A percentile compares a stretch with the other conserved stretches of the same genome.
phyloP scores from a whole-genome alignment of 192 early-diverging fungal species.

The Umbelopsis sp. region DNA sequence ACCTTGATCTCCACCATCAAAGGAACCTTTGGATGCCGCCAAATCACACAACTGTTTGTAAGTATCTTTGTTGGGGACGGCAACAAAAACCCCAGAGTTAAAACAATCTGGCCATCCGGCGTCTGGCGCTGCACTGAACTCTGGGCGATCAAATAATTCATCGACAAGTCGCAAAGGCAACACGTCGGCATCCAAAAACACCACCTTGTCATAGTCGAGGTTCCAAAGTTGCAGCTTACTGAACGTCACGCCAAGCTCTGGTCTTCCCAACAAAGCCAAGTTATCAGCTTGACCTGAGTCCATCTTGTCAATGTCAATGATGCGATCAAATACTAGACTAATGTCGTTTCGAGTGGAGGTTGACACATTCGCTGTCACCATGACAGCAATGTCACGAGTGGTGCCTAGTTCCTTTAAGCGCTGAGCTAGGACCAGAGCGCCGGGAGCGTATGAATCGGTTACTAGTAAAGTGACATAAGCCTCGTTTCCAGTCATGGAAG shows the following conservation, averaged over 20 bases:
- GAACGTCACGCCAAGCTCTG: constrained; percentile 86
- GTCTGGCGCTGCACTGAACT: constrained; percentile 88
- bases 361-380: constrained; percentile 69
- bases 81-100: constrained; percentile 94
- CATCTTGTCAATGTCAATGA: constrained; percentile 71
- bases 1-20: constrained; percentile 96
- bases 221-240: constrained; percentile 91
- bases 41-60: constrained; percentile 54
- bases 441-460: constrained; percentile 81
- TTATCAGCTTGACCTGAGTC: constrained; percentile 62
- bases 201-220: constrained; percentile 69
- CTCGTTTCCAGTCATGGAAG: constrained; percentile 30
- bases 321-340: constrained; percentile 62
- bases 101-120: constrained; percentile 98
- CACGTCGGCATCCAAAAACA: constrained; percentile 92
- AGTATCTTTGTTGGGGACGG: constrained; percentile 54
- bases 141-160: constrained; percentile 69
- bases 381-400: constrained; percentile 61
- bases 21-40: constrained; percentile 62
- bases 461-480: constrained; percentile 90
- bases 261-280: constrained; percentile 78
- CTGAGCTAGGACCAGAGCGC: constrained; percentile 78
- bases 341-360: constrained; percentile 51
- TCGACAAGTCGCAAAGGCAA: constrained; percentile 82
- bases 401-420: constrained; percentile 72